Evolutionary conservation across 306 rosid species (phyloP), one percentile per base, ranked within the genome.

Genomic region (Acmispon strigosus): DNA sequence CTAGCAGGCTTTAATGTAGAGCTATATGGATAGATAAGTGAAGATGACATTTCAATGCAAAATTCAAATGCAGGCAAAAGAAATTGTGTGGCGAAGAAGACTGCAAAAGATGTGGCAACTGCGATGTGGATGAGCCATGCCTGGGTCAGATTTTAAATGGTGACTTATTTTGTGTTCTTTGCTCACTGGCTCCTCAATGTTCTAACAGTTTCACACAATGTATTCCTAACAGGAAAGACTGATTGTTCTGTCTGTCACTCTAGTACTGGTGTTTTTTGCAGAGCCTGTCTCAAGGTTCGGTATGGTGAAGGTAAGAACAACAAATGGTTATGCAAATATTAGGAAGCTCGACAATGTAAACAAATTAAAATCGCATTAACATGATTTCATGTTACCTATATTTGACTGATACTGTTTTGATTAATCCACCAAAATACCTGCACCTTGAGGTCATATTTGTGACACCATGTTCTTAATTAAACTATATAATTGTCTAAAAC

Each of bases 211-310:
- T 19, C 18, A 11, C n/a, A n/a, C 17, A 52, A 51, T 29, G 4
- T 51, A 41, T 62, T 60, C 12, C 39, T 29, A 29, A 54, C 88
- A 90, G 96, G 96, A 43, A 90, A 90, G 76, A 88, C 96, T 5
- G 90, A 90, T 66, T 88, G 96, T 61, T 90, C 94, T 29, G 85
- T 51, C 16, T 90, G 96, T 68, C 94, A 90, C 81, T 86, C 94
- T 42, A 82, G 82, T 78, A 75, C 34, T 32, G 94, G 96, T 17
- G 88, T 90, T 60, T 79, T 84, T 43, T 88, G 94, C 61, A 74
- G 96, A 73, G 91, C 81, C 29, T 90, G 96, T 64, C 84, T 90
- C 74, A 86, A 82, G 80, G 88, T 90, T 78, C 80, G 91, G 47
- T 90, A 87, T 60, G 96, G 94, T 34, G 94, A 87, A 86, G 96